phyloP scores from a whole-genome alignment of 148 eudicot species.

The Rhododendron griersonianum region DNA sequence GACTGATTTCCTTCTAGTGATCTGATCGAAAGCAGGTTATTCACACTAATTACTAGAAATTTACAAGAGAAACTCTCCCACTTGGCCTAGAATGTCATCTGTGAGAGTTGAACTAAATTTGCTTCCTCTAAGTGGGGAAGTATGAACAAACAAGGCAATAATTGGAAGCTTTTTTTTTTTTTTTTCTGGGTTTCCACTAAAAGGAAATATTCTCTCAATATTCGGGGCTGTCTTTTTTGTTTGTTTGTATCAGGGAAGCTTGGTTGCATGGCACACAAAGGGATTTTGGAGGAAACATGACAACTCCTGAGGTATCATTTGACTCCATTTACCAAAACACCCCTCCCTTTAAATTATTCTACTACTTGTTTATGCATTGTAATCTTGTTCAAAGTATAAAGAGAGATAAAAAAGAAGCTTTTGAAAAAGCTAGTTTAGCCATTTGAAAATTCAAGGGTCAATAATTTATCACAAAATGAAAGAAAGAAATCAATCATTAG shows the following conservation, averaged over 20 bases:
- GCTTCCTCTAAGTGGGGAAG: not conserved
- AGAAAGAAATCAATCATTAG: not conserved
- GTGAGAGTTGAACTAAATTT: too few relatives aligned
- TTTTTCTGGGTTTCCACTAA: slow-evolving; percentile 1
- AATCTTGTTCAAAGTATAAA: slow-evolving; percentile 16
- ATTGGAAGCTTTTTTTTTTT: not conserved
- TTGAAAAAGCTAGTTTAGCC: slow-evolving; percentile 37
- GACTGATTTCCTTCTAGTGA: not conserved
- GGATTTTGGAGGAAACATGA: slow-evolving; percentile 49
- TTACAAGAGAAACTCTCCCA: not conserved
- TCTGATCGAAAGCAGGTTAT: not conserved
- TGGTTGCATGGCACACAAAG: slow-evolving; percentile 74
- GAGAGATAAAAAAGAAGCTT: slow-evolving; percentile 29
- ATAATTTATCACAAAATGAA: slow-evolving; percentile 20
- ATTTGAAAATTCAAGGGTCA: slow-evolving; percentile 22
- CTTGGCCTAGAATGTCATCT: too few relatives aligned
- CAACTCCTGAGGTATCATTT: slow-evolving; percentile 58
- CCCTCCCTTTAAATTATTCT: not conserved
- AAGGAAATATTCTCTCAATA: slow-evolving; percentile 25
- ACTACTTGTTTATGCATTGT: not conserved
- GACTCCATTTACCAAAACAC: not conserved
- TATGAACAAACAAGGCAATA: not conserved
- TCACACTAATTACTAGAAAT: not conserved
- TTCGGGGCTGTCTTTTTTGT: slow-evolving; percentile 12
- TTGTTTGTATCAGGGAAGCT: slow-evolving; percentile 70